Conservation (phyloP, 495 filamentous ascomycete species). For the Pseudomonodictys pantanalensis region DNA sequence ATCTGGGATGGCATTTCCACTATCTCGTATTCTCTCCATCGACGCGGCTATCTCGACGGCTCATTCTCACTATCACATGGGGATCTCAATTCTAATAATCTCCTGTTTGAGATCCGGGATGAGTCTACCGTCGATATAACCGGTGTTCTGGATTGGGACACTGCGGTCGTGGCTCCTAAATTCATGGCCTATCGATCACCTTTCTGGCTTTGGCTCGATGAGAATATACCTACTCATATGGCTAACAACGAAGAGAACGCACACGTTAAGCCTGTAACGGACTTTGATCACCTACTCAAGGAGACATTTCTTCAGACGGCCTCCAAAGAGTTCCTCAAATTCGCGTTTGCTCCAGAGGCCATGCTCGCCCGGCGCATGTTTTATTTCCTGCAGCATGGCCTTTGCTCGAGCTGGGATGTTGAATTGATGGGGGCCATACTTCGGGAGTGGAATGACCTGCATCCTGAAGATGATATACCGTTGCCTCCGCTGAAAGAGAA, state of each 20-base stretch:
- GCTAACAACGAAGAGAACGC: not conserved
- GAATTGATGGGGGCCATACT: not conserved
- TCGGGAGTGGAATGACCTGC: not conserved
- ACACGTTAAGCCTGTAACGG: not conserved
- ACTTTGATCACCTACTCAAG: not conserved
- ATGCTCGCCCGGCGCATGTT: not conserved
- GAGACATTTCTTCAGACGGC: not conserved
- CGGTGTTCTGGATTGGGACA: not conserved
- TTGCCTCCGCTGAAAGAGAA: too few species aligned
- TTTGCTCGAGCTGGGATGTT: not conserved
- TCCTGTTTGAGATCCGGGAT: not conserved
- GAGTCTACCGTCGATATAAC: not conserved
- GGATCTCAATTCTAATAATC: not conserved
- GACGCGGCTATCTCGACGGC: not conserved
- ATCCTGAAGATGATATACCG: not conserved
- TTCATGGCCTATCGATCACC: not conserved
- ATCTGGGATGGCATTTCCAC: not conserved
- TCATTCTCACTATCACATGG: not conserved
- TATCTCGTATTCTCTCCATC: not conserved
- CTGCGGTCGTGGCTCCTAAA: not conserved
- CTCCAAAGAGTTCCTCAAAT: not conserved
- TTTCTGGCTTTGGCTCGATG: not conserved
- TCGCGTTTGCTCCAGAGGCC: not conserved
- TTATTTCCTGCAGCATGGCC: not conserved
- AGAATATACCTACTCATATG: not conserved